Base-by-base conservation (phyloP, 352 stramenopile species). In the Phytophthora pini region DNA sequence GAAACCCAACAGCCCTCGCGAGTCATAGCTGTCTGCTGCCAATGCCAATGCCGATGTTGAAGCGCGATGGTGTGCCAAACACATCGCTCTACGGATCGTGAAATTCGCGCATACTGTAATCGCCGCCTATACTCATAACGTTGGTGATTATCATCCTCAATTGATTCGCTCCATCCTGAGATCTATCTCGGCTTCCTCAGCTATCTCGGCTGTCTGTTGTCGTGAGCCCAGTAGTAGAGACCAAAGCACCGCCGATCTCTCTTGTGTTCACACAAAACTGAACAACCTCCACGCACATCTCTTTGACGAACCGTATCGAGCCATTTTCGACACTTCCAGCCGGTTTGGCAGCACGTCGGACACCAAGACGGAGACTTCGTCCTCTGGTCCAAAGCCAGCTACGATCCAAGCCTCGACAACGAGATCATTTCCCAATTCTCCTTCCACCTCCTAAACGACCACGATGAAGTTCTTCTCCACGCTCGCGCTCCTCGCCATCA, bases 71-170 rank as follows among this genome's bases (percentile, higher is more conserved):
- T 55, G 62, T 70, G 56, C 63, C 56, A 13, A 53, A 22, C 63
- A 65, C 41, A 71, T 71, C 63, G 20, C 39, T 61, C 63, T 51
- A 52, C 59, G 26, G 50, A 71, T 67, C 36, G 63, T 68, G 53
- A 56, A 49, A 53, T 22, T n/a, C 9, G 22, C 13, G 27, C 44
- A 56, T 20, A 20, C 17, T 20, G 17, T 56, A 65, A 58, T 58
- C 57, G 40, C 17, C n/a, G 11, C n/a, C 45, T 11, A 26, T 31
- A 40, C 24, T 15, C 17, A 13, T 39, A 13, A 39, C 17, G 7
- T 34, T 34, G 40, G 15, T 65, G 47, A 50, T 65, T 65, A 65
- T 59, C 8, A 7, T 44, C 17, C 29, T 9, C n/a, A 20, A 15
- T 58, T 44, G 27, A 43, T n/a, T 40, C 15, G 52, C 45, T 69